A percentile compares a stretch with the other conserved stretches of the same genome.
Evolutionary conservation across 2,329 filamentous ascomycete genomes (phyloP).

Genomic region (Thyridium curvatum): DNA sequence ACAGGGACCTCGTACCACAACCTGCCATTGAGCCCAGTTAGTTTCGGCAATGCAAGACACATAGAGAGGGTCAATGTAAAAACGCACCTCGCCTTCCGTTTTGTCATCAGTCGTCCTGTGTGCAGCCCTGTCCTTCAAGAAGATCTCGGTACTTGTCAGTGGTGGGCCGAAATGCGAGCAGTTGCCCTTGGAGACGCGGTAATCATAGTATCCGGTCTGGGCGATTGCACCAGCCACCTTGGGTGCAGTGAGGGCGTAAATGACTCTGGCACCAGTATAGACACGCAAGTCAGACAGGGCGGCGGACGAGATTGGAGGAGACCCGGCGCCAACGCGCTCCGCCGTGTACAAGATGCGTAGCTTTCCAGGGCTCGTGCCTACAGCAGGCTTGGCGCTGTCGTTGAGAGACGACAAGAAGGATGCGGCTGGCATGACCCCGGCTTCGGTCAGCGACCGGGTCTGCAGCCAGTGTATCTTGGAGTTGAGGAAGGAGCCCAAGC

Average conservation of each 20-base stretch:
- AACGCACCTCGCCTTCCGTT: slow-evolving; percentile 56
- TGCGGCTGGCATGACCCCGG: slow-evolving; percentile 67
- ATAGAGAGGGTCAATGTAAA: too few species aligned
- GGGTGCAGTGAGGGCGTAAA: slow-evolving; percentile 78
- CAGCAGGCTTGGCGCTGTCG: slow-evolving; percentile 47
- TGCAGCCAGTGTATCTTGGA: slow-evolving; percentile 67
- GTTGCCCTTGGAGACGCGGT: slow-evolving; percentile 49
- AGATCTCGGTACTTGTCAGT: slow-evolving; percentile 71
- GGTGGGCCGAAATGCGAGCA: slow-evolving; percentile 75
- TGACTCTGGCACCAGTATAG: slow-evolving; percentile 70
- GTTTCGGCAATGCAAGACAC: too few species aligned
- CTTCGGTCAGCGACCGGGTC: slow-evolving; percentile 58
- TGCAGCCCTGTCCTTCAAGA: slow-evolving; percentile 56
- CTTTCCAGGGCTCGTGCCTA: slow-evolving; percentile 62
- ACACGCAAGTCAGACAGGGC: slow-evolving; percentile 76
- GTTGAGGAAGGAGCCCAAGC: slow-evolving; percentile 53
- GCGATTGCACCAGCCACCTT: slow-evolving; percentile 84
- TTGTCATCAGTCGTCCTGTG: slow-evolving; percentile 58
- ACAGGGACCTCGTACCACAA: slow-evolving; percentile 66
- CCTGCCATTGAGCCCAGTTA: slow-evolving; percentile 32
- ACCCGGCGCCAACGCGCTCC: slow-evolving; percentile 59
- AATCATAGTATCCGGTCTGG: slow-evolving; percentile 85
- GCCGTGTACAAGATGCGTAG: slow-evolving; percentile 77
- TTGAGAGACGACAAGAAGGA: slow-evolving; percentile 57
- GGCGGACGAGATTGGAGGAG: slow-evolving; percentile 58